Base-by-base conservation (phyloP, 352 stramenopile genomes). In the Phytophthora rubi region DNA sequence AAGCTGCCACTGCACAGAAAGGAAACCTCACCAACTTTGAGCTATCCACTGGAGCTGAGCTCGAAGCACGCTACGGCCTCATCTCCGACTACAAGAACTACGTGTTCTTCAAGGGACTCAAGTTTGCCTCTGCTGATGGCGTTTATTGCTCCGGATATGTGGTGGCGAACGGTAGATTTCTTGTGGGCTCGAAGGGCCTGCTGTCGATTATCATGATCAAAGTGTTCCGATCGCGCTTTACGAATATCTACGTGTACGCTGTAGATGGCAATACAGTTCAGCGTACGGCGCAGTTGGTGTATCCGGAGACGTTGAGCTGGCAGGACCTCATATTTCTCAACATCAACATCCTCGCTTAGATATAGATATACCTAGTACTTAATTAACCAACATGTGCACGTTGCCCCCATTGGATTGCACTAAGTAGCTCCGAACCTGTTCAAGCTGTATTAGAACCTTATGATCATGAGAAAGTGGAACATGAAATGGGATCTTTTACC, bases 121-220 rank as follows among this genome's bases (percentile, higher is more conserved):
- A 79, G 57, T 82, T 80, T 37, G 75, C 75, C 0, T 79, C 71
- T 15, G 72, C 75, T 5, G 74, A 81, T 5, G 77, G 71, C 0
- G 74, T 85, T 37, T 85, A 82, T 39, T 77, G 68, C 26, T 81
- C 59, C 13, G 75, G 78, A 0, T 87, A 76, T 49, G 68, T 87
- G 39, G 65, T 85, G 42, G 66, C 62, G 6, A 81, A 84, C 33
- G 64, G 63, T 4, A 75, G 68, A 21, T 83, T 76, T 57, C 47
- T 85, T 12, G 70, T 82, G 56, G 65, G 62, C 0, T 81, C 69
- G 9, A 66, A 71, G 26, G 78, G 83, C 49, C 52, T 82, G 23
- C 15, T 73, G 30, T 58, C 68, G 10, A 75, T 82, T n/a, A 62
- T 80, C 15, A 64, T 81, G 54, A 83, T 85, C 45, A 85, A 83